Evolutionary conservation across 495 filamentous ascomycete species (phyloP), one percentile per base, ranked within the genome.

Genomic region (Astrothelium subdiscretum): DNA sequence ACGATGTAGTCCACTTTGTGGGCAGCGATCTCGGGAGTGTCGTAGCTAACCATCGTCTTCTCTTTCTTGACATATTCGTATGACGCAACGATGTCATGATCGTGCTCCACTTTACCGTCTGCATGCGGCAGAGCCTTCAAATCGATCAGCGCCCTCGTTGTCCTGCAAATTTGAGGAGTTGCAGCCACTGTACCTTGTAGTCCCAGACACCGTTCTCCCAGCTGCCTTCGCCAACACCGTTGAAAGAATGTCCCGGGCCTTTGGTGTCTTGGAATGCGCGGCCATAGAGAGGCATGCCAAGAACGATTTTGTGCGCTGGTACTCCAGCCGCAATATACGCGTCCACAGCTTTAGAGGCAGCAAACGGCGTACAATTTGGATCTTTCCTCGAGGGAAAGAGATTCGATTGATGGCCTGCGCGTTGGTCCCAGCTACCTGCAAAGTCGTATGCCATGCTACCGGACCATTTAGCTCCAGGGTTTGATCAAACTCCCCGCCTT

Each of bases 281-380:
- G 0, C 92, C 92, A 69, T 95, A 96, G 0, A 97, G 75, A 0
- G 74, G 91, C 77, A 95, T 82, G 31, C 92, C 91, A 31, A 96
- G 73, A 8, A 92, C 80, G 38, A 97, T 84, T 72, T 95, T 95
- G 48, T 70, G 64, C 0, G 84, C 64, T 0, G 79, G 69, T 3
- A 96, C 81, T 0, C 73, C 74, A 12, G 87, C 88, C 0, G 75
- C 70, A 63, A 85, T 72, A 74, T 95, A 96, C 68, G 87, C 81
- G 31, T 75, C 62, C 0, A 90, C 75, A 18, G 89, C 89, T 31
- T 78, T 74, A 18, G 89, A 79, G 15, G 85, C 86, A 73, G 77
- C 87, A 69, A 87, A 91, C 1, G 85, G 86, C 3, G 90, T 95
- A 65, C 78, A 74, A 5, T 67, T 40, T 0, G 83, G 80, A 67